Evolutionary conservation across 139 green algal species (phyloP).

Genomic region (Chlamydomonas schloesseri): DNA sequence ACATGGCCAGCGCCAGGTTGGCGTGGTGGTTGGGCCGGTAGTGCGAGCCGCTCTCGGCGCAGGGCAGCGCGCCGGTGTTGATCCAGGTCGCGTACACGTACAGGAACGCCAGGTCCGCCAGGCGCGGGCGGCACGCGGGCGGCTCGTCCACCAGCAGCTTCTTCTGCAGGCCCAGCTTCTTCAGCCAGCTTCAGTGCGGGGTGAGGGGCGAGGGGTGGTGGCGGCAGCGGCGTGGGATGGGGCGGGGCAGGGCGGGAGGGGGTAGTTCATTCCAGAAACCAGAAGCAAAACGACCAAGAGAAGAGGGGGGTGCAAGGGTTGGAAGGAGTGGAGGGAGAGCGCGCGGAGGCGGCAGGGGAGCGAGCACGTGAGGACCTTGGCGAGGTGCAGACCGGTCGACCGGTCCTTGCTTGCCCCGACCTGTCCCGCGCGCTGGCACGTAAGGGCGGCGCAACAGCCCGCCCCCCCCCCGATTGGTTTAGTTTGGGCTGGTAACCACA

Average conservation of each 20-base stretch:
- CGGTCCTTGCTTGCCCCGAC: no score
- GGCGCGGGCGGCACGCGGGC: conserved; percentile 54
- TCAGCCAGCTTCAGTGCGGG: conserved; percentile 75
- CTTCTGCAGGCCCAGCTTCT: conserved; percentile 85
- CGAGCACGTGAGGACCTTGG: no score
- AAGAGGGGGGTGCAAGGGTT: no score
- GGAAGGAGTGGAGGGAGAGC: no score
- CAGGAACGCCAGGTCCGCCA: conserved; percentile 57
- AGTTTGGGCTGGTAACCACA: no score
- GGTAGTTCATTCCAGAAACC: no score
- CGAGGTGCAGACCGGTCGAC: no score
- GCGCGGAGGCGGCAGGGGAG: no score
- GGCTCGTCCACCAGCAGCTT: conserved; percentile 82
- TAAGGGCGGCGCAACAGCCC: no score
- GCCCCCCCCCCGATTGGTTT: no score
- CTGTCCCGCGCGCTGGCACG: no score
- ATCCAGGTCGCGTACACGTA: conserved; percentile 90
- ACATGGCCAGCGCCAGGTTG: conserved; percentile 84
- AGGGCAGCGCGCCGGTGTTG: conserved; percentile 88
- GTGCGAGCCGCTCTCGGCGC: conserved; percentile 94
- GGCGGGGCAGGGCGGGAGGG: background rate
- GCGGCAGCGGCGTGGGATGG: background rate
- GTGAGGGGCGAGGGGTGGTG: background rate
- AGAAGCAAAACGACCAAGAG: no score
- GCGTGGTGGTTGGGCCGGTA: conserved; percentile 95